phyloP scores from a whole-genome alignment of 768 basidiomycete genomes.

The Fomitopsis serialis region DNA sequence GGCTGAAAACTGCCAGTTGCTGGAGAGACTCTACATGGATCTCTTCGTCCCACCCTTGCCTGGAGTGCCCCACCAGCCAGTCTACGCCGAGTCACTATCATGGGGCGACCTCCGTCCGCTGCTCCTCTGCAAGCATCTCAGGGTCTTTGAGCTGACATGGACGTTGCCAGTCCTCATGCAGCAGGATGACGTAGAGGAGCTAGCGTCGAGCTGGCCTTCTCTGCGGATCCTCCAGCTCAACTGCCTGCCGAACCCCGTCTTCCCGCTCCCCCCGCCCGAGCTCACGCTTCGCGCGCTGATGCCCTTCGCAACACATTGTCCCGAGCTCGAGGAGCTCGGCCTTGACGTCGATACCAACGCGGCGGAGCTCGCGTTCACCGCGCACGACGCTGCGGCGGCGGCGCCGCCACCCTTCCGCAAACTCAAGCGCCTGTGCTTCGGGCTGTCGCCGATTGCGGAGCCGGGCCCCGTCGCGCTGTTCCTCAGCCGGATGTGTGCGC shows the following conservation, averaged over 20 bases:
- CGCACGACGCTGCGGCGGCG: neutral
- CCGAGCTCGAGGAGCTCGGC: slow-evolving; percentile 29
- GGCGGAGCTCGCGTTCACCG: slow-evolving; percentile 13
- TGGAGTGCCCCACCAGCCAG: neutral
- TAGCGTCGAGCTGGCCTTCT: slow-evolving; percentile 22
- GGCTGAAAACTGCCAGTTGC: slow-evolving; percentile 41
- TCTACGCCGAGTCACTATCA: slow-evolving; percentile 22
- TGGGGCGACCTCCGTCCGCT: slow-evolving; percentile 33
- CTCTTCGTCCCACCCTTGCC: slow-evolving; percentile 13
- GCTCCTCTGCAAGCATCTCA: slow-evolving; percentile 25
- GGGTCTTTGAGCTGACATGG: slow-evolving; percentile 28
- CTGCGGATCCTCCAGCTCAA: slow-evolving; percentile 21
- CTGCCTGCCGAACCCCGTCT: slow-evolving; percentile 18
- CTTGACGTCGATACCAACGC: slow-evolving; percentile 30
- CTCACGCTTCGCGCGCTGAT: slow-evolving; percentile 35
- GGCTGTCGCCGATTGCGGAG: slow-evolving; percentile 42
- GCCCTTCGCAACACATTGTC: slow-evolving; percentile 36
- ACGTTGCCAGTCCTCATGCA: slow-evolving; percentile 18
- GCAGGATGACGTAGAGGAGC: slow-evolving; percentile 23
- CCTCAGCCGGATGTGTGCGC: slow-evolving; percentile 46
- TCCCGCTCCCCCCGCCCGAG: neutral
- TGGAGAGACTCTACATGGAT: slow-evolving; percentile 38
- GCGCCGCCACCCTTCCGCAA: slow-evolving; percentile 13
- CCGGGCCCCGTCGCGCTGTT: slow-evolving; percentile 43
- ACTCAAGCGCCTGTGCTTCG: slow-evolving; percentile 37